Percentiles rank a stretch among this genome's conserved stretches.
Conservation (phyloP, 768 basidiomycete genomes). For the Trametes punicea region DNA sequence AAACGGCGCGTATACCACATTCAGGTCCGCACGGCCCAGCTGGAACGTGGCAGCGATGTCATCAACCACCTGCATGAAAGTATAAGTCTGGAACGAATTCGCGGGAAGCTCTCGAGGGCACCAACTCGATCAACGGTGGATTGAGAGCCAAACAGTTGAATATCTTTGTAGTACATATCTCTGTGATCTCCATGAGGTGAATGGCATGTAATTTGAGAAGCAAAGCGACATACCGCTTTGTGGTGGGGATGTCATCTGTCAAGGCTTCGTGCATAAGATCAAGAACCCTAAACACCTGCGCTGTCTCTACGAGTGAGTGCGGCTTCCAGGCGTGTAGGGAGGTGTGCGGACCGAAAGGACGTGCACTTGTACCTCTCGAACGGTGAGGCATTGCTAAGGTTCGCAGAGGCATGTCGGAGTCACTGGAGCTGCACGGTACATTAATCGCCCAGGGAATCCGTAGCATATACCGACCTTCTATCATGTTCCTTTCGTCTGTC, state of each 20-base stretch:
- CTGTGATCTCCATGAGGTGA: constrained; percentile 65
- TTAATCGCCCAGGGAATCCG: too few species aligned
- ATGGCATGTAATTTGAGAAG: too few species aligned
- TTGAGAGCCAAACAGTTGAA: constrained; percentile 73
- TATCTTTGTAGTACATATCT: constrained; percentile 88
- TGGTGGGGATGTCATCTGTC: constrained; percentile 43
- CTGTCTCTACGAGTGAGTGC: constrained; percentile 34
- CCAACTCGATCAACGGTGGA: constrained; percentile 70
- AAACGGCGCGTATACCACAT: constrained; percentile 56
- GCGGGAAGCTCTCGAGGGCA: background rate
- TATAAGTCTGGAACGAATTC: background rate
- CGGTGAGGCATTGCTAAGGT: constrained; percentile 38
- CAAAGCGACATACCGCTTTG: constrained; percentile 15
- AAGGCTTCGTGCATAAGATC: constrained; percentile 71
- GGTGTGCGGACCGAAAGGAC: constrained; percentile 39
- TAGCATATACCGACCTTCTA: constrained; percentile 29
- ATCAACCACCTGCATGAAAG: constrained; percentile 69
- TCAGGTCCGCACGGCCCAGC: constrained; percentile 70
- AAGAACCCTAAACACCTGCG: constrained; percentile 64
- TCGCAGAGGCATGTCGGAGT: constrained; percentile 18
- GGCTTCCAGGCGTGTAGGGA: background rate
- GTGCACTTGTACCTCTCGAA: constrained; percentile 35
- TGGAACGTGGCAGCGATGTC: constrained; percentile 83
- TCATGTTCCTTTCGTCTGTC: constrained; percentile 34
- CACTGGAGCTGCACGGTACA: too few species aligned